Base-by-base conservation (phyloP, 1,284 basidiomycete species). In the Phlebopus sp. region DNA sequence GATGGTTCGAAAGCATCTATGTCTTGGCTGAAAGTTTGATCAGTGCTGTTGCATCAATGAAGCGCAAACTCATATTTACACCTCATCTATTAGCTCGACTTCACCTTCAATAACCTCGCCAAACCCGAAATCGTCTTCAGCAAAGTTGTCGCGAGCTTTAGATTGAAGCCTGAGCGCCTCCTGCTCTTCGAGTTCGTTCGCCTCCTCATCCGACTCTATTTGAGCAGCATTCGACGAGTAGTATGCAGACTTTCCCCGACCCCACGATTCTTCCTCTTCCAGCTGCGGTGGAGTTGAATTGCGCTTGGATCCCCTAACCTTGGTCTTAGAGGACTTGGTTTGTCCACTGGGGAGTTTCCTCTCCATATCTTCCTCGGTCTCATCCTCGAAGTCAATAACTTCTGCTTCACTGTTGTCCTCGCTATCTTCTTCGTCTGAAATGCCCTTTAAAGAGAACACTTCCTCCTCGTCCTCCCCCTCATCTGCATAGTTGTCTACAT, bases 111-210 rank as follows among this genome's bases (percentile, higher is more conserved):
- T 66, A 36, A 73, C 64, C 62, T 91, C 90, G 29, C 78, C 82
- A 39, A 97, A 72, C 3, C 94, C 95, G 66, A 92, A 97, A 67
- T 97, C 93, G 8, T 79, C 82, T 44, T 90, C 89, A 2, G 62
- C 70, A 76, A 97, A 77, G 5, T 70, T 76, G 55, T 91, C 86
- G 17, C 89, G 75, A 32, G 81, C 74, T 67, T 89, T 91, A 21
- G 73, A 69, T 67, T 97, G 95, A 44, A 97, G 67, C 42, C 91
- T 75, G 58, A 73, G 83, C 6, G 90, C 91, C 69, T 97, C 94
- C 60, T 88, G 84, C 64, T 92, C 88, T 62, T 97, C 93, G 50
- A 96, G 72, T 59, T 91, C 87, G 59, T 86, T 79, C 32, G 83
- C 89, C 64, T 92, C 90, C 54, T 93, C 90, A 52, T 90, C 90